phyloP scores from a whole-genome alignment of 2,329 filamentous ascomycete genomes.

The Nemania sp. region DNA sequence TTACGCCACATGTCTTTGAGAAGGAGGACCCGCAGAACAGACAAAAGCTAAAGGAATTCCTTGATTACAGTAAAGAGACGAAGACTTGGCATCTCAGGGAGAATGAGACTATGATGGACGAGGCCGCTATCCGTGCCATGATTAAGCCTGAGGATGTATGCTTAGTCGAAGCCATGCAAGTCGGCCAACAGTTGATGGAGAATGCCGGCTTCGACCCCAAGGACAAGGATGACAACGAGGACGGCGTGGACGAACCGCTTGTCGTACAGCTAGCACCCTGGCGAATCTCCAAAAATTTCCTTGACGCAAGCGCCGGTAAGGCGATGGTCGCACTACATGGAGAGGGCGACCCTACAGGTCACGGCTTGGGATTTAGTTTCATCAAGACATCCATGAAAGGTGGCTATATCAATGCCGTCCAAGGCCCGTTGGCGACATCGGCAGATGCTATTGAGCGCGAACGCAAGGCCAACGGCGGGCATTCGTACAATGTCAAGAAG shows the following conservation, averaged over 20 bases:
- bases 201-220: constrained; percentile 83
- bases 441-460: constrained; percentile 88
- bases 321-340: constrained; percentile 96
- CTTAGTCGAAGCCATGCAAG: constrained; percentile 93
- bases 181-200: constrained; percentile 86
- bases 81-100: constrained; percentile 83
- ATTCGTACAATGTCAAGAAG: constrained; percentile 95
- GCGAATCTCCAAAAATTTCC: constrained; percentile 95
- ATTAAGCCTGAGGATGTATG: constrained; percentile 96
- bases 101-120: constrained; percentile 77
- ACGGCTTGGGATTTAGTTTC: constrained; percentile 94
- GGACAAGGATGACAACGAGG: constrained; percentile 71
- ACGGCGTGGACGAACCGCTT: constrained; percentile 69
- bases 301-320: constrained; percentile 90
- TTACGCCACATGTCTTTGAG: constrained; percentile 90
- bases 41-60: constrained; percentile 96
- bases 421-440: constrained; percentile 66
- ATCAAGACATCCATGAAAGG: constrained; percentile 99
- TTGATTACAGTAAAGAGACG: constrained; percentile 84
- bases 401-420: constrained; percentile 83
- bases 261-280: constrained; percentile 92
- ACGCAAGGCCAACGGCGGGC: constrained; percentile 86
- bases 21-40: constrained; percentile 94
- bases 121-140: constrained; percentile 79
- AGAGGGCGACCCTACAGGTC: constrained; percentile 90